These are phyloP conservation scores for Ascochyta pisi DNA, from an alignment of 2,329 filamentous ascomycete species.

Conservation along the genomic window DNA sequence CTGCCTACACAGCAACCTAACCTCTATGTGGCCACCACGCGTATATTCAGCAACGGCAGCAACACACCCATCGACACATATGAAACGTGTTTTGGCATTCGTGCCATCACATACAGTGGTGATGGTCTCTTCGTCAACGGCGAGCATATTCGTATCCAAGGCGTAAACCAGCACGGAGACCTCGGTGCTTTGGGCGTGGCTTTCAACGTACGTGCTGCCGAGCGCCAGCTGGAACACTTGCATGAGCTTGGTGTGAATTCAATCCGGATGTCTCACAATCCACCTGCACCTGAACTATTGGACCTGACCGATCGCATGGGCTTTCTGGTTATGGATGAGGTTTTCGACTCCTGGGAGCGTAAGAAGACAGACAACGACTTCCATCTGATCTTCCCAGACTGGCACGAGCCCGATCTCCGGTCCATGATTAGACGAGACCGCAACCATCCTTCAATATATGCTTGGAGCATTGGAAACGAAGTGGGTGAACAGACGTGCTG, in stretches of 20 bases:
- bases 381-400: slow-evolving; percentile 60
- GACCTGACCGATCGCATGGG: slow-evolving; percentile 59
- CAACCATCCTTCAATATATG: slow-evolving; percentile 62
- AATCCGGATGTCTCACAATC: slow-evolving; percentile 62
- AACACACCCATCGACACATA: slow-evolving; percentile 52
- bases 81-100: slow-evolving; percentile 60
- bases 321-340: slow-evolving; percentile 61
- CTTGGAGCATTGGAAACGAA: slow-evolving; percentile 64
- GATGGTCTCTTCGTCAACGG: slow-evolving; percentile 59
- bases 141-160: slow-evolving; percentile 54
- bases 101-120: slow-evolving; percentile 51
- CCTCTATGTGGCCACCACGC: slow-evolving; percentile 58
- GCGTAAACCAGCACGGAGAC: slow-evolving; percentile 60
- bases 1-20: slow-evolving; percentile 56
- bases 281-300: slow-evolving; percentile 59
- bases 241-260: slow-evolving; percentile 61
- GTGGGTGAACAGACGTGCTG: slow-evolving; percentile 56
- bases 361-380: slow-evolving; percentile 59
- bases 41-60: slow-evolving; percentile 33
- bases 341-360: slow-evolving; percentile 61
- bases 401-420: slow-evolving; percentile 62
- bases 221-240: slow-evolving; percentile 59
- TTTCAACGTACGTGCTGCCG: slow-evolving; percentile 58
- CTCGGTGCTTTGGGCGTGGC: slow-evolving; percentile 60
- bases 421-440: slow-evolving; percentile 61